Evolutionary conservation across 2,329 filamentous ascomycete species (phyloP).

Genomic region (Penicillium sp.): DNA sequence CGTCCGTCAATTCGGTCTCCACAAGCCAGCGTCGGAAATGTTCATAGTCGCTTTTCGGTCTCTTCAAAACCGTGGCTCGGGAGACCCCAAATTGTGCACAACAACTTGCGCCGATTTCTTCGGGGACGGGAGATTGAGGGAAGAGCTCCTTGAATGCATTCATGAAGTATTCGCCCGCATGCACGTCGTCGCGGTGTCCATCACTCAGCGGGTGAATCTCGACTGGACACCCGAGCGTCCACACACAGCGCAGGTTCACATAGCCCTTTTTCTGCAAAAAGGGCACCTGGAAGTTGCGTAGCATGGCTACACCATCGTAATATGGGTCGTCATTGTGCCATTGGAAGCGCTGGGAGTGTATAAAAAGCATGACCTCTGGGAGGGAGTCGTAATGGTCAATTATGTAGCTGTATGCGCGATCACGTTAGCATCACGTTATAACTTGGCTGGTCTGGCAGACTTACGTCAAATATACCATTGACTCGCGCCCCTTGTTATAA

Average conservation of each 20-base stretch:
- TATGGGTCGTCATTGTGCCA: slow-evolving; percentile 52
- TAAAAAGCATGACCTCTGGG: slow-evolving; percentile 41
- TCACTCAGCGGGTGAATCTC: slow-evolving; percentile 48
- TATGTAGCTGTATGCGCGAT: slow-evolving; percentile 33
- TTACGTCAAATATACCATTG: slow-evolving; percentile 45
- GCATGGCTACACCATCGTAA: slow-evolving; percentile 48
- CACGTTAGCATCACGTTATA: not conserved
- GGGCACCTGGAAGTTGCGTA: slow-evolving; percentile 47
- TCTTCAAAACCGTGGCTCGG: slow-evolving; percentile 43
- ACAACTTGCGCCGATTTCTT: slow-evolving; percentile 48
- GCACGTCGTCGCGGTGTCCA: slow-evolving; percentile 42
- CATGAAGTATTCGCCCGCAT: slow-evolving; percentile 49
- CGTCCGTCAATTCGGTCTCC: slow-evolving; percentile 46
- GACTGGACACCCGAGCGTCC: slow-evolving; percentile 50
- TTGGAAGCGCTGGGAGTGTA: slow-evolving; percentile 40
- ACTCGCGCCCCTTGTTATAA: slow-evolving; percentile 42
- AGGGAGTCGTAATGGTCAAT: slow-evolving; percentile 42
- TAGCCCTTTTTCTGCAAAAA: slow-evolving; percentile 50
- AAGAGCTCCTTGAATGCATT: slow-evolving; percentile 50
- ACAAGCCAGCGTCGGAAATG: slow-evolving; percentile 48
- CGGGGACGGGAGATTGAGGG: slow-evolving; percentile 38
- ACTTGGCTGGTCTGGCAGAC: slow-evolving; percentile 1
- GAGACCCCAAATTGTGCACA: slow-evolving; percentile 55
- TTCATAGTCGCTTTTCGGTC: slow-evolving; percentile 48
- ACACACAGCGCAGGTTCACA: slow-evolving; percentile 52